phyloP scores from a whole-genome alignment of 2,329 filamentous ascomycete species.

The Stylonectria norvegica region DNA sequence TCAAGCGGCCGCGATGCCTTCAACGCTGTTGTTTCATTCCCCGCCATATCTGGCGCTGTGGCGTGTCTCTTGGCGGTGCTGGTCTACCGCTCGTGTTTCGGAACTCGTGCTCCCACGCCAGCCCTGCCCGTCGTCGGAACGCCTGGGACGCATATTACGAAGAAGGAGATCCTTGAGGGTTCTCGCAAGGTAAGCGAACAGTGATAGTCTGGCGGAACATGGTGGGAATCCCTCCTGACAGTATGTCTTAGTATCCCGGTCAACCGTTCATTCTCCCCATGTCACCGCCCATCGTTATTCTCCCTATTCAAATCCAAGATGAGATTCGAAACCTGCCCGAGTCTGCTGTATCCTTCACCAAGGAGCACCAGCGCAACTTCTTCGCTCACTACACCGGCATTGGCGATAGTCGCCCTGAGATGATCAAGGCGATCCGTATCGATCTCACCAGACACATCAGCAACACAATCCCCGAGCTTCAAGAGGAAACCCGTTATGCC shows the following conservation, averaged over 20 bases:
- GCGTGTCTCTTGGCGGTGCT: slow-evolving; percentile 5
- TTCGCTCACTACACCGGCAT: slow-evolving; percentile 8
- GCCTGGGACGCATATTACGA: slow-evolving; percentile 5
- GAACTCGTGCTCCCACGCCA: slow-evolving; percentile 1
- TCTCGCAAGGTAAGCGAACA: slow-evolving; percentile 5
- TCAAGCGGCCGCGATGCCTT: slow-evolving; percentile 3
- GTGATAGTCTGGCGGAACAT: too few relatives aligned
- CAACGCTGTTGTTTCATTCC: slow-evolving; percentile 4
- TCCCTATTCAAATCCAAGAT: slow-evolving; percentile 8
- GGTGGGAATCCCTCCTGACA: too few relatives aligned
- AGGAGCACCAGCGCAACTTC: slow-evolving; percentile 11
- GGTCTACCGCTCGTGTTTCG: slow-evolving; percentile 2
- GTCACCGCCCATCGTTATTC: slow-evolving; percentile 7
- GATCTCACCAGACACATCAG: slow-evolving; percentile 9
- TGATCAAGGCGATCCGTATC: slow-evolving; percentile 12
- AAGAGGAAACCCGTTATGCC: slow-evolving; percentile 7
- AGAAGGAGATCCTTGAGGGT: slow-evolving; percentile 6
- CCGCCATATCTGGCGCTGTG: slow-evolving; percentile 3
- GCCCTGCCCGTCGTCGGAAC: slow-evolving; percentile 5
- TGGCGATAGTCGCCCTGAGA: slow-evolving; percentile 8
- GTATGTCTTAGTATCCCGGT: slow-evolving; percentile 7
- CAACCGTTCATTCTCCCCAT: slow-evolving; percentile 9
- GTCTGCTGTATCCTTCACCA: slow-evolving; percentile 4
- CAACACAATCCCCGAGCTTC: slow-evolving; percentile 7
- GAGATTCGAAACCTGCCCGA: slow-evolving; percentile 9